A percentile compares a stretch with the other conserved stretches of the same genome.
phyloP scores from a whole-genome alignment of 192 early-diverging fungal species.

The Coemansia sp. region DNA sequence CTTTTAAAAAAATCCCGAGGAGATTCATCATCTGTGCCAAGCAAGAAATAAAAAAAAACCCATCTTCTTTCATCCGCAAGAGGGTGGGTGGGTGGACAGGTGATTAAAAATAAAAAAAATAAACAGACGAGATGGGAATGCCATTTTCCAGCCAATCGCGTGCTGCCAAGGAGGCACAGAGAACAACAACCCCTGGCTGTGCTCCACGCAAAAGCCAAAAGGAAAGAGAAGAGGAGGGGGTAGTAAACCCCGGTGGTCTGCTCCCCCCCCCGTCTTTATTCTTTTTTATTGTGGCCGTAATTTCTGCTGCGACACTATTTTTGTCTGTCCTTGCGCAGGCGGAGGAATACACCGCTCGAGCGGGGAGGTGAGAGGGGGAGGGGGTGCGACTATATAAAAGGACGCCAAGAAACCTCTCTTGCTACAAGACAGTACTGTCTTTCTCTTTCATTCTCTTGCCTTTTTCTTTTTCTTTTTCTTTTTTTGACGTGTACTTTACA shows the following conservation, averaged over 20 bases:
- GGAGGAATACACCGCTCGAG: constrained; percentile 7
- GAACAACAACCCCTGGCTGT: background rate
- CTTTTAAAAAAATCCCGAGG: too few relatives aligned
- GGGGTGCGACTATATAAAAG: too few relatives aligned
- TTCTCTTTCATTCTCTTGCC: constrained; percentile 6
- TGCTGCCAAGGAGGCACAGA: background rate
- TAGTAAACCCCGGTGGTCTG: background rate
- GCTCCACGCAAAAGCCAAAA: background rate
- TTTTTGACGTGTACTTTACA: constrained; percentile 8
- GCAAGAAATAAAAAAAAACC: too few relatives aligned
- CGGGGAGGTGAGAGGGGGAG: background rate
- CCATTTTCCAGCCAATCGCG: background rate
- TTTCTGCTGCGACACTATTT: constrained; percentile 5
- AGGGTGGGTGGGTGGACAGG: too few relatives aligned
- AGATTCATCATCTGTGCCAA: too few relatives aligned
- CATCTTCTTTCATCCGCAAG: too few relatives aligned
- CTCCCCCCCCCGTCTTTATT: background rate
- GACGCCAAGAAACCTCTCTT: constrained; percentile 5
- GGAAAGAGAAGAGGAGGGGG: background rate
- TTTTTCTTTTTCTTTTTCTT: background rate
- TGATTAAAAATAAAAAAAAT: too few relatives aligned
- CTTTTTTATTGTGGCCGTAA: constrained; percentile 4
- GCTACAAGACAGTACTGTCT: background rate
- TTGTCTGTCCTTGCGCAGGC: constrained; percentile 1
- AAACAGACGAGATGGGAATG: background rate